Evolutionary conservation across 129 eudicot species (phyloP), one percentile per base, ranked within the genome.

Genomic region (Centaurea solstitialis): DNA sequence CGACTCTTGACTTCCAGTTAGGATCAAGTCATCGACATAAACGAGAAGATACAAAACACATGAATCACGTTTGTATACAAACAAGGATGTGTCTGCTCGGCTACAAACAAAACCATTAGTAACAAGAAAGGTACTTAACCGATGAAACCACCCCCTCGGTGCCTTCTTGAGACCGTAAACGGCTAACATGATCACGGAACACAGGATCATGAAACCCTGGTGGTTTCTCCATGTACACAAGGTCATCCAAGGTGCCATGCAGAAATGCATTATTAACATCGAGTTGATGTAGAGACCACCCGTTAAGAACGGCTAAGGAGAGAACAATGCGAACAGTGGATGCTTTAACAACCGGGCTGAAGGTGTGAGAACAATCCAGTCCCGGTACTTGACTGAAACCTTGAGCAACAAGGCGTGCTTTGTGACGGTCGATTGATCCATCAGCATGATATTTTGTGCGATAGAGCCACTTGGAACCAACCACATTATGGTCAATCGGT

Each of bases 151-250:
- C 3, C 77, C 83, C 11, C 75, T 22, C 4, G 77, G 83, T 1
- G 83, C 83, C n/a, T 79, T 77, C 12, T 68, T 45, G 24, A 79
- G 76, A 1, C 76, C 70, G 61, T 70, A 79, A 6, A 79, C 45
- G 76, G 8, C 77, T 70, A 0, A 69, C 83, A 79, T 79, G 83
- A 18, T 0, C 5, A 20, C 70, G 77, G 57, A 13, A 41, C 0
- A 9, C 20, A 20, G 66, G 38, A 43, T 79, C 67, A 22, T 39
- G 23, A 41, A 9, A 67, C 6, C 75, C 82, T 4, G 75, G 66
- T 3, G 75, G 66, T 41, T 79, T 68, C 8, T 68, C 67, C 76
- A 77, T 77, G n/a, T 64, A 77, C 3, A 77, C 74, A 4, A 50
- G 23, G 10, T 77, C 45, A 13, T 9, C 9, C 67, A 77, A 22